Conservation (phyloP, 1,284 basidiomycete genomes). For the Sphaerobolus stellatus region DNA sequence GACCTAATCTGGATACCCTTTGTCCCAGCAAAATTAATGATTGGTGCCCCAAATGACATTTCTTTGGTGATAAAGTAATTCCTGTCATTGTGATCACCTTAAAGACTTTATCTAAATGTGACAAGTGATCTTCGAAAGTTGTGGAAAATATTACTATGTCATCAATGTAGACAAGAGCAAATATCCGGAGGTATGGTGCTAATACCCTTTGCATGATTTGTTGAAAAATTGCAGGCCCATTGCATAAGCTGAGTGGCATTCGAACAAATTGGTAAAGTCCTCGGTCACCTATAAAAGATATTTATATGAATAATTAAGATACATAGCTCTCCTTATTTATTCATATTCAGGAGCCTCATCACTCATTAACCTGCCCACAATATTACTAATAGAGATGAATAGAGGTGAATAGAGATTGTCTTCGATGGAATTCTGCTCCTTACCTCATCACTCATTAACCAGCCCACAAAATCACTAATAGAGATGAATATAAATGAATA, state of each 20-base stretch:
- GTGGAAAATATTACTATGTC: constrained; percentile 21
- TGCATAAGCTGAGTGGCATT: neutral
- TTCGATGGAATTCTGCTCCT: no score
- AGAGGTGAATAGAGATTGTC: no score
- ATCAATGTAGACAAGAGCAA: constrained; percentile 25
- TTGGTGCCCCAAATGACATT: constrained; percentile 19
- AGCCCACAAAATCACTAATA: no score
- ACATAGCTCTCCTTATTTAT: no score
- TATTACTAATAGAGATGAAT: no score
- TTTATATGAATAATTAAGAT: no score
- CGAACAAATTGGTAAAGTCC: constrained; percentile 20
- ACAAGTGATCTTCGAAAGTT: constrained; percentile 19
- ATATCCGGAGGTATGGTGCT: constrained; percentile 32
- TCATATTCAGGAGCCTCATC: no score
- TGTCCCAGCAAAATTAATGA: constrained; percentile 24
- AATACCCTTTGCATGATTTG: constrained; percentile 40
- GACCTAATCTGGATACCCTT: constrained; percentile 22
- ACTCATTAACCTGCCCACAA: no score
- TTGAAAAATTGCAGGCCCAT: constrained; percentile 31
- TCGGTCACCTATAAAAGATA: constrained; percentile 27
- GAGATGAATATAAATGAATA: no score
- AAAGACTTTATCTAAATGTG: constrained; percentile 19
- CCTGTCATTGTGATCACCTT: constrained; percentile 13
- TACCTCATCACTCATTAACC: no score
- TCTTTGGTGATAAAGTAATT: constrained; percentile 20